Conservation (phyloP, 306 rosid species). For the Albizia julibrissin region DNA sequence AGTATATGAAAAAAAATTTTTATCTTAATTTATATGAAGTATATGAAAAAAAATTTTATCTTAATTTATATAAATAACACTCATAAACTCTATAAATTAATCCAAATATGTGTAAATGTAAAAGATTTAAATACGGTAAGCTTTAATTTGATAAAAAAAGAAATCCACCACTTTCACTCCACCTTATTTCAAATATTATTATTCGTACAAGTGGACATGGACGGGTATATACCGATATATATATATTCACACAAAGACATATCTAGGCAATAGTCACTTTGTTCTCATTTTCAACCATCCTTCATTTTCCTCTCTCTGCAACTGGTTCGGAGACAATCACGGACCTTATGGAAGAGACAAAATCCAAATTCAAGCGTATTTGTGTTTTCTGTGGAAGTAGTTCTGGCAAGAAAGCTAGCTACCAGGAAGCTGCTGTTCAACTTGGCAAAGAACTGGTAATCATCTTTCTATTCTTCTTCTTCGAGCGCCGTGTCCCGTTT, state of each 20-base stretch:
- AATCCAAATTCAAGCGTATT: constrained; percentile 86
- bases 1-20: too few relatives aligned
- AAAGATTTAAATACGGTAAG: neutral
- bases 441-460: constrained; percentile 88
- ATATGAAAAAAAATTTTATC: too few relatives aligned
- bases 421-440: constrained; percentile 93
- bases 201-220: neutral
- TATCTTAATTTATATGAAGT: too few relatives aligned
- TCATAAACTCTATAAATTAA: too few relatives aligned
- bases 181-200: neutral
- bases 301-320: neutral
- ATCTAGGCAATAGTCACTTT: neutral
- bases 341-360: constrained; percentile 67
- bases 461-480: neutral
- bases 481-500: neutral
- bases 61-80: too few relatives aligned
- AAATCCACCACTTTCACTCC: neutral
- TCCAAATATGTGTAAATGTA: too few relatives aligned
- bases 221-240: neutral
- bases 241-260: neutral
- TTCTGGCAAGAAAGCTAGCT: constrained; percentile 89
- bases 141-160: neutral
- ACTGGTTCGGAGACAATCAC: neutral
- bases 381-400: constrained; percentile 99
- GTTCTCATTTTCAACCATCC: neutral